Evolutionary conservation across 2,329 filamentous ascomycete species (phyloP), one percentile per base, ranked within the genome.

Genomic region (Berkeleyomyces rouxiae): DNA sequence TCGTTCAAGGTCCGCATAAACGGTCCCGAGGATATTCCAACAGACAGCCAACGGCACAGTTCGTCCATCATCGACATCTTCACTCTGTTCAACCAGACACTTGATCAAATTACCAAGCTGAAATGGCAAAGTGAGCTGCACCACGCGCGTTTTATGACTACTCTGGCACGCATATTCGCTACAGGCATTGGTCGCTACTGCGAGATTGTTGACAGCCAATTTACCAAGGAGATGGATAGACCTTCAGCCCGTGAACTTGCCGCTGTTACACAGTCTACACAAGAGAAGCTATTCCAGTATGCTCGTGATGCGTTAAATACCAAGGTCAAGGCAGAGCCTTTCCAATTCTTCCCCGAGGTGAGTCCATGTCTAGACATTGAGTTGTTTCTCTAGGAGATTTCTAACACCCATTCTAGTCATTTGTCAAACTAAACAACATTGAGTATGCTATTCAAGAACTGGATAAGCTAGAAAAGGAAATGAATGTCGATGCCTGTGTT

Each of bases 371-470:
- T 3, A 11, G 11, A n/a, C 10, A 60, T 31, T n/a, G 6, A n/a
- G 3, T 44, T 36, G 13, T 9, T 7, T 47, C 37, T 49, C 10
- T 62, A 42, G 58, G 64, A 16, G 63, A 13, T 59, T 66, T 65
- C 72, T 75, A 69, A 75, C 47, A 67, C 61, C 11, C 4, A 55
- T 53, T 42, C 7, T 49, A 96, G 88, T 96, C 91, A 4, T 87
- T 99, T 69, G 90, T 99, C 66, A 99, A 97, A 74, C 81, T 99
- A 68, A 99, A 99, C 78, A 95, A 99, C 70, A 85, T 99, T 67
- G 92, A 96, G 74, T 97, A 90, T 73, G 92, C 91, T 4, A 90
- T 95, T 75, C 82, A 90, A 63, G 89, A 95, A 70, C 80, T 99
- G 61, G 93, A 99, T 71, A 90, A 88, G 72, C 79, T 99, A 5